Conservation (phyloP, 352 stramenopile species). For the Phytophthora megakarya region DNA sequence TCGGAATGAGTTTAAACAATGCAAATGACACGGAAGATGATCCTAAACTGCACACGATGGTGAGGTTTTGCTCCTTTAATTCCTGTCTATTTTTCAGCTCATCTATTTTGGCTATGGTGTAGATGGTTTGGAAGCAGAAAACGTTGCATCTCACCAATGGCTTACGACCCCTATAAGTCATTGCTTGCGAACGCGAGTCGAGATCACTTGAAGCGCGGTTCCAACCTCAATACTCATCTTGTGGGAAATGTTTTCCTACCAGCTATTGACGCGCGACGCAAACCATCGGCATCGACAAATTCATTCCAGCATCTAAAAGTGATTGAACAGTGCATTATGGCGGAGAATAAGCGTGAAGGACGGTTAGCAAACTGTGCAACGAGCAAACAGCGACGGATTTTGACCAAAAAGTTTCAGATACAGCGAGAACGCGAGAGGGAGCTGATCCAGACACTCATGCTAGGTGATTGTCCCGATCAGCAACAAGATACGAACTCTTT, state of each 20-base stretch:
- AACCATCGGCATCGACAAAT: conserved; percentile 10
- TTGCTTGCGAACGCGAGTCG: conserved; percentile 52
- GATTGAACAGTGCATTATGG: conserved; percentile 76
- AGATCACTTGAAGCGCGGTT: conserved; percentile 48
- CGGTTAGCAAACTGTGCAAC: conserved; percentile 55
- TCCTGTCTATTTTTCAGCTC: conserved; percentile 29
- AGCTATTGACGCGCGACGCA: conserved; percentile 42
- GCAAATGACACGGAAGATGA: not conserved
- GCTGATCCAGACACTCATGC: conserved; percentile 65
- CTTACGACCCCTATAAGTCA: conserved; percentile 55
- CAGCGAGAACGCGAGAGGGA: conserved; percentile 61
- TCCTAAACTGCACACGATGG: not conserved
- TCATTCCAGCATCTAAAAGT: conserved; percentile 66
- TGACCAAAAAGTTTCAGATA: conserved; percentile 62
- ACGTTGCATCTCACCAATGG: conserved; percentile 9
- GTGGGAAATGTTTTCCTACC: conserved; percentile 73
- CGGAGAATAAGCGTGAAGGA: conserved; percentile 71
- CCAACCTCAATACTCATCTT: conserved; percentile 47
- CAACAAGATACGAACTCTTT: conserved; percentile 39
- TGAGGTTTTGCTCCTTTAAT: conserved; percentile 6
- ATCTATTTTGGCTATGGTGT: conserved; percentile 22
- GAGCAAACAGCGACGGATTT: conserved; percentile 48
- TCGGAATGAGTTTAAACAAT: conserved; percentile 20
- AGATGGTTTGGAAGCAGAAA: conserved; percentile 1
- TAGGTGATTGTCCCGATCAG: conserved; percentile 33